Conservation (phyloP, 2,329 filamentous ascomycete species). For the Emmonsia crescens region DNA sequence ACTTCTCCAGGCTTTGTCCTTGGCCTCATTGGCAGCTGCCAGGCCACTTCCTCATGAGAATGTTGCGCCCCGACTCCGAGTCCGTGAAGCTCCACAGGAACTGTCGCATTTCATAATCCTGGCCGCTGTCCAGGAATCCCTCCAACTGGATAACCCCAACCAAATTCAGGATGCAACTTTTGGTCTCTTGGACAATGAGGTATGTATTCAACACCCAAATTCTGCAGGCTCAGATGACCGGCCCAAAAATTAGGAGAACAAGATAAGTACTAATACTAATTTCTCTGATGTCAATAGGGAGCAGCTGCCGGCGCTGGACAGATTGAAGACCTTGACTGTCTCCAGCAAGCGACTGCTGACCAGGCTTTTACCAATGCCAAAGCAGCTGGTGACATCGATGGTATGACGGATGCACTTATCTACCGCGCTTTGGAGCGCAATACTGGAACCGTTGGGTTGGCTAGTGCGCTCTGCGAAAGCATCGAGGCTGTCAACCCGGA, state of each 20-base stretch:
- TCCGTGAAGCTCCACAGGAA: slow-evolving; percentile 47
- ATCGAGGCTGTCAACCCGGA: slow-evolving; percentile 52
- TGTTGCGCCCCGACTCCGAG: background rate
- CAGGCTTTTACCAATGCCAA: slow-evolving; percentile 53
- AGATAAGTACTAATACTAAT: background rate
- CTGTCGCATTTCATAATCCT: slow-evolving; percentile 45
- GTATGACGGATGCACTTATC: slow-evolving; percentile 45
- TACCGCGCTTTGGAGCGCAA: slow-evolving; percentile 50
- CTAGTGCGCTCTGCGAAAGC: slow-evolving; percentile 46
- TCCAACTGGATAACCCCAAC: slow-evolving; percentile 40
- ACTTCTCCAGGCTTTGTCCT: background rate
- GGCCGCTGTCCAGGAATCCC: slow-evolving; percentile 32
- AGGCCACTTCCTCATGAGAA: background rate
- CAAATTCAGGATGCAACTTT: slow-evolving; percentile 41
- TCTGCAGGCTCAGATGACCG: background rate
- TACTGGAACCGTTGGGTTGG: slow-evolving; percentile 46
- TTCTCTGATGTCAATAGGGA: slow-evolving; percentile 20
- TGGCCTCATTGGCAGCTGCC: background rate
- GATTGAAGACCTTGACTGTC: slow-evolving; percentile 46
- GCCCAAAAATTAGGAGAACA: too few species aligned
- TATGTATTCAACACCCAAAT: background rate
- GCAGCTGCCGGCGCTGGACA: slow-evolving; percentile 39
- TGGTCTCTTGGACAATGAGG: slow-evolving; percentile 42
- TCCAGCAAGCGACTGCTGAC: slow-evolving; percentile 48
- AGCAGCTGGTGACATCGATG: slow-evolving; percentile 40